These are phyloP conservation scores for Monilinia fructigena DNA, from an alignment of 2,329 filamentous ascomycete species.

Conservation along the genomic window DNA sequence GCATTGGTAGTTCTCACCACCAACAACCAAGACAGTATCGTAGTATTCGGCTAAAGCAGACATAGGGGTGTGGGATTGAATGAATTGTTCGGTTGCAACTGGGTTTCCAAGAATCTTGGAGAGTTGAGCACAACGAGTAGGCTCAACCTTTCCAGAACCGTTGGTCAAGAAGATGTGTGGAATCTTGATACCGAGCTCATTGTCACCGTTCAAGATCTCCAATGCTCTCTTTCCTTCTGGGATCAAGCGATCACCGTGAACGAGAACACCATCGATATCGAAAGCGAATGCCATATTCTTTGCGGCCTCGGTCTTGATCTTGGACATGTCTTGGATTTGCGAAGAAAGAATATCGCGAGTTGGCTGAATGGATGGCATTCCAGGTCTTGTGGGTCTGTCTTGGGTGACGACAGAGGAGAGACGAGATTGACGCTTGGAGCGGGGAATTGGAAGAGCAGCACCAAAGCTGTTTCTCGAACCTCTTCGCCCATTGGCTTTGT, in stretches of 20 bases:
- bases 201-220: slow-evolving; percentile 71
- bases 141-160: slow-evolving; percentile 69
- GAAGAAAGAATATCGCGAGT: slow-evolving; percentile 67
- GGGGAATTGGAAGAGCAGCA: slow-evolving; percentile 68
- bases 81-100: slow-evolving; percentile 71
- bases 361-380: slow-evolving; percentile 58
- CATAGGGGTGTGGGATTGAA: slow-evolving; percentile 77
- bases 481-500: slow-evolving; percentile 54
- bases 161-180: slow-evolving; percentile 74
- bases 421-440: slow-evolving; percentile 66
- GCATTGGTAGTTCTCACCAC: slow-evolving; percentile 73
- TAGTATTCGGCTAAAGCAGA: slow-evolving; percentile 67
- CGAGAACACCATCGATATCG: slow-evolving; percentile 73
- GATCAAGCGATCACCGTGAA: slow-evolving; percentile 69
- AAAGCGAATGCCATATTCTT: slow-evolving; percentile 71
- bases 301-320: slow-evolving; percentile 56
- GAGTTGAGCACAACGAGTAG: slow-evolving; percentile 63
- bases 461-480: slow-evolving; percentile 76
- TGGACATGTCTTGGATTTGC: slow-evolving; percentile 66
- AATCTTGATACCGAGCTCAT: slow-evolving; percentile 61
- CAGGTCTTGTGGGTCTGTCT: slow-evolving; percentile 50
- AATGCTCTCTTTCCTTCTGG: slow-evolving; percentile 64
- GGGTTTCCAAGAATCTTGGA: slow-evolving; percentile 63
- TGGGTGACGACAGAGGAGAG: slow-evolving; percentile 60
- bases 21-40: slow-evolving; percentile 70